Conservation (phyloP, 345 rosid genomes). For the Linum usitatissimum region DNA sequence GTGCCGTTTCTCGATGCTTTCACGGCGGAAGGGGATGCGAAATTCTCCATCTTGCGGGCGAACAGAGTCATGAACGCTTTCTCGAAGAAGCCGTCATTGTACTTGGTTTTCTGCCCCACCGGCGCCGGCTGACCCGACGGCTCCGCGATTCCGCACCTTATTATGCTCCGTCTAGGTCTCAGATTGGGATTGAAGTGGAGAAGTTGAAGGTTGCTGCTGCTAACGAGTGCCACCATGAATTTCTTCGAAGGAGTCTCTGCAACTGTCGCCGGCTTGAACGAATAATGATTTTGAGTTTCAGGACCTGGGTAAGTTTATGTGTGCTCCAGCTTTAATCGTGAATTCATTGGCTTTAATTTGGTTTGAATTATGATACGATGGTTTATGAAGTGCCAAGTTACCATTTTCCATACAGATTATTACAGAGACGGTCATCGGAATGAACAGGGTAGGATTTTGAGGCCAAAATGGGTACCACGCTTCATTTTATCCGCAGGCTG, state of each 20-base stretch:
- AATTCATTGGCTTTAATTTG: no score
- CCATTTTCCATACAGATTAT: no score
- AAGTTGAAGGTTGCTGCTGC: constrained; percentile 28
- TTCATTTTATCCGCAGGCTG: no score
- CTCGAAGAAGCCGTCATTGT: constrained; percentile 64
- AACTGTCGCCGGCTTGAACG: no score
- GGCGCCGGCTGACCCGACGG: constrained; percentile 82
- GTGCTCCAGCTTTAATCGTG: no score
- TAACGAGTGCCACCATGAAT: constrained; percentile 58
- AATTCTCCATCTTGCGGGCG: constrained; percentile 83
- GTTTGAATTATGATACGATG: no score
- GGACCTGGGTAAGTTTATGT: no score
- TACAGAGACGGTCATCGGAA: no score
- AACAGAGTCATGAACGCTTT: constrained; percentile 77
- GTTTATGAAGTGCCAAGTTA: no score
- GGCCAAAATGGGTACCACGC: no score
- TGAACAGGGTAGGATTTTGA: no score
- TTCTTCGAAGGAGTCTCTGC: not conserved
- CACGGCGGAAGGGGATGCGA: constrained; percentile 33
- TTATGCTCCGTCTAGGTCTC: not conserved
- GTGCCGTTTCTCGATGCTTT: constrained; percentile 9
- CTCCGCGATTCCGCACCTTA: constrained; percentile 67
- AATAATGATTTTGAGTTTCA: no score
- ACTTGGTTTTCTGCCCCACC: constrained; percentile 73
- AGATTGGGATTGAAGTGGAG: constrained; percentile 14